Base-by-base conservation (phyloP, 2,329 filamentous ascomycete genomes). In the Penicillium sp. region DNA sequence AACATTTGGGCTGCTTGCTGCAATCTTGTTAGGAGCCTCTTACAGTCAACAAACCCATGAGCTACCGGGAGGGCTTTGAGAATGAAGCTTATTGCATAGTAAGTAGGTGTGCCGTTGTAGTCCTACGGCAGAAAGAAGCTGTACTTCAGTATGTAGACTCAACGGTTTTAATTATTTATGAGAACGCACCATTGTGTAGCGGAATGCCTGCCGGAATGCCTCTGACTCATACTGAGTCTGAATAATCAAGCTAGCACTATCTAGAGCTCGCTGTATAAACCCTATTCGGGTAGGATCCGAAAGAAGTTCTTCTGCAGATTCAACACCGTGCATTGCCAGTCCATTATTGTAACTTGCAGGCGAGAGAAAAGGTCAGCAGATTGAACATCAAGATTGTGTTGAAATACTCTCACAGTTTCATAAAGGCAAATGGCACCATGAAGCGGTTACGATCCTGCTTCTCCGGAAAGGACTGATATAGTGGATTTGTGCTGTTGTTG, bases 11-110 rank as follows among this genome's bases (percentile, higher is more conserved):
- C 47, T 35, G 47, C 47, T 38, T 49, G 47, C 18, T 49, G 21
- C 12, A 49, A 16, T 20, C 18, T 49, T 21, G 20, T 21, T 11
- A 49, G 18, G 14, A 49, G 28, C 28, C 47, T 14, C 11, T 49
- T 49, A n/a, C n/a, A 49, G 26, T 49, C 47, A 24, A 26, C 47
- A 20, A 49, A 49, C n/a, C 21, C 18, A 11, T 35, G 47, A 21
- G 28, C 20, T 18, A 49, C 21, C 4, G 47, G 47, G 3, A 49
- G 8, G 18, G 47, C 47, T 49, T 49, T 49, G 18, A 49, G 47
- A 23, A 49, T 49, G n/a, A 49, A 49, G 28, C 47, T 35, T 49
- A 49, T 38, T 18, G 47, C 47, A 30, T 49, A 49, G 47, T 49
- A 49, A 9, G 47, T 49, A 23, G 28, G 47, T 26, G 47, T 35